Evolutionary conservation across 2,329 filamentous ascomycete genomes (phyloP).

Genomic region (Colletotrichum karsti): DNA sequence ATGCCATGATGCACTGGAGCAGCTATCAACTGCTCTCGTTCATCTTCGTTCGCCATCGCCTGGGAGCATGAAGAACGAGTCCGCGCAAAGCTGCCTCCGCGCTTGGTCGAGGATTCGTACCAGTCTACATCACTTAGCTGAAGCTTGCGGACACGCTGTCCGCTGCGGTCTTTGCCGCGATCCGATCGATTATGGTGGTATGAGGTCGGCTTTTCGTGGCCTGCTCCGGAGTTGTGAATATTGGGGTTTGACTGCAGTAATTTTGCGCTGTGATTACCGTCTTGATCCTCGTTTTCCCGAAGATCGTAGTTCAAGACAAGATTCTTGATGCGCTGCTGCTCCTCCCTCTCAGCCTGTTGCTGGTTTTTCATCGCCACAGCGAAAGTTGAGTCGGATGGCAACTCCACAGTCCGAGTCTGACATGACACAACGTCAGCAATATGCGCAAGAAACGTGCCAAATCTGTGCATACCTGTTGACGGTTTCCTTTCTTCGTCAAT

Average conservation of each 20-base stretch:
- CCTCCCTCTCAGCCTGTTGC: slow-evolving; percentile 92
- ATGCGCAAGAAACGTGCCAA: neutral
- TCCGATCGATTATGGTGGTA: slow-evolving; percentile 65
- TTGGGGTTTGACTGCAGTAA: slow-evolving; percentile 55
- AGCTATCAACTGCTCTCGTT: neutral
- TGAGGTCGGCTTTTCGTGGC: slow-evolving; percentile 58
- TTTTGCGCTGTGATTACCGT: slow-evolving; percentile 70
- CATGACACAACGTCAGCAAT: slow-evolving; percentile 44
- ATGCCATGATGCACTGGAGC: neutral
- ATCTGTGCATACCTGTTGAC: slow-evolving; percentile 75
- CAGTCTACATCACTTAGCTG: slow-evolving; percentile 98
- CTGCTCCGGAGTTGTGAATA: slow-evolving; percentile 59
- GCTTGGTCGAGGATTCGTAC: slow-evolving; percentile 60
- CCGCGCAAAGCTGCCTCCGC: slow-evolving; percentile 8
- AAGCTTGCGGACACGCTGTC: slow-evolving; percentile 87
- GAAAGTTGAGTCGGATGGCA: slow-evolving; percentile 91
- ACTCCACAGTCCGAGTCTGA: slow-evolving; percentile 88
- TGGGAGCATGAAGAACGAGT: neutral
- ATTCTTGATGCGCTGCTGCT: slow-evolving; percentile 98
- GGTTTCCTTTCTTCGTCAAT: slow-evolving; percentile 94
- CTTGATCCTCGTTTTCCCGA: slow-evolving; percentile 80
- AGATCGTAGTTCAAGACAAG: slow-evolving; percentile 96
- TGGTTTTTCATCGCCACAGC: slow-evolving; percentile 96
- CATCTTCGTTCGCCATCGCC: neutral
- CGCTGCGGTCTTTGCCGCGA: slow-evolving; percentile 69